Base-by-base conservation (phyloP, 805 yeast species). In the Komagataella phaffii region DNA sequence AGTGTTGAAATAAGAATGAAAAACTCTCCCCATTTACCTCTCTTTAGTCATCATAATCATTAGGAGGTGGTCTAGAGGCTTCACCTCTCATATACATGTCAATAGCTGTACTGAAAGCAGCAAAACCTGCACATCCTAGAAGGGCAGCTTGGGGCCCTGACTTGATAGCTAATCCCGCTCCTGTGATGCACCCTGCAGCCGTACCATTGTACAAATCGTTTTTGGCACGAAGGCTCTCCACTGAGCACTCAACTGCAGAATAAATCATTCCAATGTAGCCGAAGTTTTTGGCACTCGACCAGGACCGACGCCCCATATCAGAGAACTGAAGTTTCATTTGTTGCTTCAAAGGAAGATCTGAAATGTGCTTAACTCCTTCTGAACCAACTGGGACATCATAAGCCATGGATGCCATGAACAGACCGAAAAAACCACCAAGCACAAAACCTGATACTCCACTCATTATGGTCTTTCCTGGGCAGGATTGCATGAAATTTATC, bases 51-150 rank as follows among this genome's bases (percentile, higher is more conserved):
- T 89, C 95, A 67, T 89, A 93, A 69, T 93, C 98, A 61, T 86
- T 83, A 48, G 73, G 63, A 17, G 98, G 97, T 21, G 98, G 97
- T 49, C 77, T 77, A 3, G 83, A 81, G 62, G 83, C 76, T 58
- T 89, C 97, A 59, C 86, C 80, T 58, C 90, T 78, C 84, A 90
- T 76, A 60, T 90, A 90, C 57, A 85, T 64, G 63, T 90, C 96
- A 53, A 90, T 80, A 6, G 95, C 96, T 3, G 88, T 82, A 52
- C 95, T 84, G 65, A 93, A 93, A 6, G 93, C 96, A 2, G 98
- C 97, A 71, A 93, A 93, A 7, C 97, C 99, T 24, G 95, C 96
- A 73, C 98, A 93, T 1, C 99, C 99, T 53, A 90, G 64, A 23
- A 81, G 59, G 0, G 96, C 93, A 24, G 96, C 95, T 59, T 83